Evolutionary conservation across 2,329 filamentous ascomycete species (phyloP), one percentile per base, ranked within the genome.

Genomic region (Beauveria asiatica): DNA sequence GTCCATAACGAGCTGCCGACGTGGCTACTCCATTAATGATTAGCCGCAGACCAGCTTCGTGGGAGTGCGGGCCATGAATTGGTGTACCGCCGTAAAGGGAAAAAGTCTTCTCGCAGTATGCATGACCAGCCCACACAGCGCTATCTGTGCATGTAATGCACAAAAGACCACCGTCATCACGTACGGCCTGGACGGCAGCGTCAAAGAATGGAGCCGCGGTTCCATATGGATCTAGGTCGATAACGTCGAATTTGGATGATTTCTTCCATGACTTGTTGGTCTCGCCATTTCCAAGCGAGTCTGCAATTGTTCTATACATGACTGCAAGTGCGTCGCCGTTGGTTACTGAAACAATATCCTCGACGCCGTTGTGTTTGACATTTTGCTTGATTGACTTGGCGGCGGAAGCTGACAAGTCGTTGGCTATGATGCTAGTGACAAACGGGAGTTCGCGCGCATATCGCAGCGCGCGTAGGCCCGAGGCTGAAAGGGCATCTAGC

Each of bases 81-180:
- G 94, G 91, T 17, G 92, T 78, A 39, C 94, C 94, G 3, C 94
- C 94, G 69, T 99, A 99, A n/a, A 96, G 79, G 1, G 93, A 87
- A 72, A 87, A 99, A 3, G 91, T 85, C 78, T 99, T 99, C 72
- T 99, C 94, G 2, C 90, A 86, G 70, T 97, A 99, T 60, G 92
- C 91, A 66, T 90, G 89, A 0, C 93, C 96, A 1, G 93, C 93
- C 82, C 92, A 99, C 2, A 99, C 90, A 10, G 89, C 92, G 10
- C 93, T 92, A 72, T 99, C 94, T 0, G 94, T 99, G 74, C 94
- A 99, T 1, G 94, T 99, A 5, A 99, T 89, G 71, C 92, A 97
- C 5, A 99, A 81, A 44, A 99, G 79, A 4, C 94, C 94, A 1
- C 93, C 93, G 66, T 97, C 90, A 64, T 88, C 83, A 53, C 82